Conservation (phyloP, 768 basidiomycete species). For the Cystobasidium tubakii region DNA sequence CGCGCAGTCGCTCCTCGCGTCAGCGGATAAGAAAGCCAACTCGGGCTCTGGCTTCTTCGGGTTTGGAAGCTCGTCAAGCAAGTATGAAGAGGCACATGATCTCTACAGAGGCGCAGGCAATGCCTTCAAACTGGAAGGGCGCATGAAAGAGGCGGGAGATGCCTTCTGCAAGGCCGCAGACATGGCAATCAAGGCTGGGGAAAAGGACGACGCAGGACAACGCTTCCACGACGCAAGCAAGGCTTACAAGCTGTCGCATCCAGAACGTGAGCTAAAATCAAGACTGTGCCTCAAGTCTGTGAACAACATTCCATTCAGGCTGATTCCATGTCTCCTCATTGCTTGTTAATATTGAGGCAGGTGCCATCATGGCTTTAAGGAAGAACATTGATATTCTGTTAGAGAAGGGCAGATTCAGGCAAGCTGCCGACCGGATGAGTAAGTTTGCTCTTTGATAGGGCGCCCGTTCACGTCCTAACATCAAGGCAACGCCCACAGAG, state of each 20-base stretch:
- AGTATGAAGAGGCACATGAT: conserved; percentile 93
- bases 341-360: too few species aligned
- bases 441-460: conserved; percentile 44
- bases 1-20: conserved; percentile 58
- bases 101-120: conserved; percentile 92
- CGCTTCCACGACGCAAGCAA: conserved; percentile 99
- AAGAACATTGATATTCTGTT: conserved; percentile 80
- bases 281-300: background rate
- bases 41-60: conserved; percentile 55
- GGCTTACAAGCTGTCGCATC: conserved; percentile 82
- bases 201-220: conserved; percentile 89
- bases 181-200: conserved; percentile 79
- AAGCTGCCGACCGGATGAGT: conserved; percentile 93
- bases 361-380: conserved; percentile 78
- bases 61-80: conserved; percentile 62
- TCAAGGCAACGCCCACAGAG: conserved; percentile 48
- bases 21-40: conserved; percentile 85
- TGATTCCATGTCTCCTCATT: too few species aligned
- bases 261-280: conserved; percentile 60
- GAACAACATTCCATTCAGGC: background rate
- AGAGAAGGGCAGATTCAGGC: conserved; percentile 79
- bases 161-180: conserved; percentile 89
- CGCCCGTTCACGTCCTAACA: background rate
- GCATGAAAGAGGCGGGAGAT: conserved; percentile 85
- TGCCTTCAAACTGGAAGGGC: conserved; percentile 66